phyloP scores from a whole-genome alignment of 2,329 filamentous ascomycete species.

The Aspergillus fumigatus region DNA sequence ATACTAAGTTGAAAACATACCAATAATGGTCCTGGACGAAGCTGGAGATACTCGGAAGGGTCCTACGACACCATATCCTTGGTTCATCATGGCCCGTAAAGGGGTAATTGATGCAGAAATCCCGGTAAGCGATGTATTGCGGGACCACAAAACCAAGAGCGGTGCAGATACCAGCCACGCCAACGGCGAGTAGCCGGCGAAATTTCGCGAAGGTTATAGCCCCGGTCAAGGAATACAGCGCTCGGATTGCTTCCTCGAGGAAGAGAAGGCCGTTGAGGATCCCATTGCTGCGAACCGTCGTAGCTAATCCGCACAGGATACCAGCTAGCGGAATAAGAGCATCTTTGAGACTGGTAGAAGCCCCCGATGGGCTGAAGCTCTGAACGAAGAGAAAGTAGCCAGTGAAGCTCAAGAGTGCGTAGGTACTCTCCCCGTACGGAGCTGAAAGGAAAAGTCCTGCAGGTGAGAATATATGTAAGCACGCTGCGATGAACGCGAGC shows the following conservation, averaged over 20 bases:
- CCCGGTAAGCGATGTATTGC: no score
- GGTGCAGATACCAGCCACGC: no score
- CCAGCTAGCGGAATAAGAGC: not conserved
- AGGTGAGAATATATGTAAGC: slow-evolving; percentile 5
- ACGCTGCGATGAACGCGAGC: slow-evolving; percentile 6
- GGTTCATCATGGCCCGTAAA: no score
- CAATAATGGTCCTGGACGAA: slow-evolving; percentile 9
- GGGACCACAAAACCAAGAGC: no score
- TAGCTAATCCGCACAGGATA: slow-evolving; percentile 2
- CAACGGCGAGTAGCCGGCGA: no score
- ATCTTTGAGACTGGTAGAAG: not conserved
- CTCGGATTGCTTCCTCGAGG: no score
- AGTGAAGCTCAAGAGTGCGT: slow-evolving; percentile 3
- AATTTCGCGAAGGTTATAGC: no score
- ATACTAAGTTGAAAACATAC: not conserved
- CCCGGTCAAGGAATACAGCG: no score
- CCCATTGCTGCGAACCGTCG: slow-evolving; percentile 5
- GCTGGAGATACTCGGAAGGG: slow-evolving; percentile 5
- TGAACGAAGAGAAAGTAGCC: slow-evolving; percentile 4
- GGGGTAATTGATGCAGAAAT: no score
- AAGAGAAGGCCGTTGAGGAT: slow-evolving; percentile 3
- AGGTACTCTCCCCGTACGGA: slow-evolving; percentile 2
- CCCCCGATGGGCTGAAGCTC: not conserved
- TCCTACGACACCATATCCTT: slow-evolving; percentile 1
- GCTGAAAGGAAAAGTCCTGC: slow-evolving; percentile 7